Evolutionary conservation across 192 early-diverging fungal species (phyloP).

Genomic region (Linnemannia hyalina): DNA sequence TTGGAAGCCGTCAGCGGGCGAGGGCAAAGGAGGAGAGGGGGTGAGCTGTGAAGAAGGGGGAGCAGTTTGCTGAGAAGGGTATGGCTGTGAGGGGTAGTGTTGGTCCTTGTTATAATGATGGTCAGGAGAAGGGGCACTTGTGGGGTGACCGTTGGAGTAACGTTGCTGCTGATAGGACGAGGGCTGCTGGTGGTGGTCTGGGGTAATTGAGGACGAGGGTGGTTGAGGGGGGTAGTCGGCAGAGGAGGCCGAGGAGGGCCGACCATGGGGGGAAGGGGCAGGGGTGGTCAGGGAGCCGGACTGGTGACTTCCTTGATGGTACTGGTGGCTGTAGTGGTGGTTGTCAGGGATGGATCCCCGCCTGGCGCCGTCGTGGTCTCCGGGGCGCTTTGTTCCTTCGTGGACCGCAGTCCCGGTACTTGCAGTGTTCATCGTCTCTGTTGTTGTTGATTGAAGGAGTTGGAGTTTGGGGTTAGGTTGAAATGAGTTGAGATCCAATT

Average conservation of each 20-base stretch:
- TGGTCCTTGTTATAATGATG: slow-evolving; percentile 21
- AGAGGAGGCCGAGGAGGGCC: slow-evolving; percentile 1
- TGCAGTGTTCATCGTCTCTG: slow-evolving; percentile 24
- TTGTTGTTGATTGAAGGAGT: neutral
- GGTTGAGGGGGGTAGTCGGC: slow-evolving; percentile 13
- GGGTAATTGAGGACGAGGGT: neutral
- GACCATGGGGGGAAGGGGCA: slow-evolving; percentile 36
- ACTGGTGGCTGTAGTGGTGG: slow-evolving; percentile 8
- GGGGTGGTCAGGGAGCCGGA: slow-evolving; percentile 18
- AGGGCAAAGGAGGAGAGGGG: slow-evolving; percentile 46
- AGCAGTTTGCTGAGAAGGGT: neutral
- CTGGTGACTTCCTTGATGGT: neutral
- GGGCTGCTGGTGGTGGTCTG: neutral
- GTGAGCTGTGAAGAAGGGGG: slow-evolving; percentile 19
- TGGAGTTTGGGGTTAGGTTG: neutral
- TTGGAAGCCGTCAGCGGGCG: slow-evolving; percentile 43
- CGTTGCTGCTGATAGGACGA: slow-evolving; percentile 22
- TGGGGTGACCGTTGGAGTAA: slow-evolving; percentile 30
- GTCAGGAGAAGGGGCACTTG: slow-evolving; percentile 21
- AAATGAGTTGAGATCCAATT: neutral
- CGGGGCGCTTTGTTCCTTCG: slow-evolving; percentile 8
- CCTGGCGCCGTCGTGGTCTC: neutral
- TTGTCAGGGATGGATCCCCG: slow-evolving; percentile 36
- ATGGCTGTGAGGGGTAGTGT: slow-evolving; percentile 2
- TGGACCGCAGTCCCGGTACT: slow-evolving; percentile 9